Evolutionary conservation across 345 rosid genomes (phyloP).

Genomic region (Anacardium occidentale): DNA sequence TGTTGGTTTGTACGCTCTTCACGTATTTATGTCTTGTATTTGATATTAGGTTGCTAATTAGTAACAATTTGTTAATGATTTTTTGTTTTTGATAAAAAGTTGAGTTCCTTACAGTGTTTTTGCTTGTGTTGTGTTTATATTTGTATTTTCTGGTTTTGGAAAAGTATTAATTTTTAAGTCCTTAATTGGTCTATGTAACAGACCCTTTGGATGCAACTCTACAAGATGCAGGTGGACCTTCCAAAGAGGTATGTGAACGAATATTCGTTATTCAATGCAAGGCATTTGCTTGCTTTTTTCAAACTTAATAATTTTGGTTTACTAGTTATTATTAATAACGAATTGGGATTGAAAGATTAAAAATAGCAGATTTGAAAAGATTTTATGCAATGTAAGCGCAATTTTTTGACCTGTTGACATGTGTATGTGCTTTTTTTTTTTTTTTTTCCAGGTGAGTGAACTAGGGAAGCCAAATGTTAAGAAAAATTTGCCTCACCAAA

Average conservation of each 20-base stretch:
- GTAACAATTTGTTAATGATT: neutral
- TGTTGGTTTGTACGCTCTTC: neutral
- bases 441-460: slow-evolving; percentile 82
- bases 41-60: too few species aligned
- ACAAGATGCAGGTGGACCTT: slow-evolving; percentile 48
- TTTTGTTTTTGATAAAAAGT: slow-evolving; percentile 4
- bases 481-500: slow-evolving; percentile 36
- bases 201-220: slow-evolving; percentile 45
- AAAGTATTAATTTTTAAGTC: neutral
- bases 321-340: neutral
- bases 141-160: neutral
- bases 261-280: neutral
- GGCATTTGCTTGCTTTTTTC: neutral
- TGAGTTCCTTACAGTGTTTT: neutral
- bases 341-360: neutral
- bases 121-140: neutral
- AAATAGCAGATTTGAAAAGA: neutral
- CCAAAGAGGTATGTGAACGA: slow-evolving; percentile 47
- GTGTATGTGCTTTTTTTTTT: slow-evolving; percentile 1
- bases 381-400: neutral
- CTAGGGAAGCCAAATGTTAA: slow-evolving; percentile 33
- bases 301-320: neutral
- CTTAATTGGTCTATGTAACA: slow-evolving; percentile 17
- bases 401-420: neutral
- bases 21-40: neutral